Evolutionary conservation across 768 basidiomycete species (phyloP).

Genomic region (Termitomyces sp.): DNA sequence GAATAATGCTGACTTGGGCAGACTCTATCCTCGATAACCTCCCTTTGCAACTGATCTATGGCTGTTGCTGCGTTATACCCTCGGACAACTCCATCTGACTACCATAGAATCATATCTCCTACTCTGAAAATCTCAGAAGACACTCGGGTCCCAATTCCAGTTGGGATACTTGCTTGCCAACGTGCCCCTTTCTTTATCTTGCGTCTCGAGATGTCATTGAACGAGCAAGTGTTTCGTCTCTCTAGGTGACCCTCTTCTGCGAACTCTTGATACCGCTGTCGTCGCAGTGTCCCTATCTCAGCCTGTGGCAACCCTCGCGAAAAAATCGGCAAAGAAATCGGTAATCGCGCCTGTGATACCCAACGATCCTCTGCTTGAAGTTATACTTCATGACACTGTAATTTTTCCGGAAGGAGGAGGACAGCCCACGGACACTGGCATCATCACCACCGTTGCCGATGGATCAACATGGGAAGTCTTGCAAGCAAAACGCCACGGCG

Average conservation of each 20-base stretch:
- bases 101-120: slow-evolving; percentile 61
- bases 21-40: background rate
- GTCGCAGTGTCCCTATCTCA: slow-evolving; percentile 45
- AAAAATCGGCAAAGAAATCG: slow-evolving; percentile 55
- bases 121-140: slow-evolving; percentile 51
- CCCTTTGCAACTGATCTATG: slow-evolving; percentile 7
- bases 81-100: slow-evolving; percentile 44
- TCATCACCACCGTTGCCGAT: slow-evolving; percentile 40
- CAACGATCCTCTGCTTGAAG: slow-evolving; percentile 48
- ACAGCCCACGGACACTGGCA: slow-evolving; percentile 71
- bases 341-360: slow-evolving; percentile 40
- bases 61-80: slow-evolving; percentile 40
- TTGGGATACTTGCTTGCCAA: slow-evolving; percentile 78
- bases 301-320: slow-evolving; percentile 29
- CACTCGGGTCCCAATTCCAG: slow-evolving; percentile 49
- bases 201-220: background rate
- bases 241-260: slow-evolving; percentile 66
- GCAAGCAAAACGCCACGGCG: slow-evolving; percentile 64
- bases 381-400: slow-evolving; percentile 70
- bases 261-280: slow-evolving; percentile 51
- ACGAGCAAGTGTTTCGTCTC: slow-evolving; percentile 6
- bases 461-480: slow-evolving; percentile 52
- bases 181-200: slow-evolving; percentile 31
- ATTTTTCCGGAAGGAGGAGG: slow-evolving; percentile 83
- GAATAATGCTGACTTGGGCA: background rate